Evolutionary conservation across 257 asterid species (phyloP).

Genomic region (Solanum corneliomulleri): DNA sequence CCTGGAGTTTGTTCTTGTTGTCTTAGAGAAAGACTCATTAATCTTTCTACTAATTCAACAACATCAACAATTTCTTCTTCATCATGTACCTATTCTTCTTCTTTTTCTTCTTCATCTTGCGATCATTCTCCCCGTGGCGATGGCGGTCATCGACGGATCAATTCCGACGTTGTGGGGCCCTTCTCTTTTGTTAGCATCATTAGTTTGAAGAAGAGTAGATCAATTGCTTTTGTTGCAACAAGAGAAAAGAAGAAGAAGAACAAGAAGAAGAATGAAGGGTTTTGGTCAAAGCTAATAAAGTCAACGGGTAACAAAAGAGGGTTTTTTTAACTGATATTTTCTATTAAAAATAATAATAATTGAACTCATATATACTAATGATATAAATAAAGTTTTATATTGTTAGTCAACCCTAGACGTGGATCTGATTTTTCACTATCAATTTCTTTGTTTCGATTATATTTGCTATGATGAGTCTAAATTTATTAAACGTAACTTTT

Average conservation of each 20-base stretch:
- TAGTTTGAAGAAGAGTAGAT: conserved; percentile 42
- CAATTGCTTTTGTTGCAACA: conserved; percentile 29
- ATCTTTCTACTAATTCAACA: conserved; percentile 5
- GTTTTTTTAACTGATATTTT: background rate
- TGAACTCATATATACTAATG: too few species aligned
- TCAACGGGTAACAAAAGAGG: background rate
- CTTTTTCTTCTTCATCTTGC: conserved; percentile 9
- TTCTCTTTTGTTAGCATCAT: conserved; percentile 7
- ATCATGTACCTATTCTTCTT: background rate
- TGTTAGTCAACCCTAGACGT: too few species aligned
- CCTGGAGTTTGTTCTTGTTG: conserved; percentile 62
- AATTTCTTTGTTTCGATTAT: too few species aligned
- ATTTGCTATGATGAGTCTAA: too few species aligned
- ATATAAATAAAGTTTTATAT: too few species aligned
- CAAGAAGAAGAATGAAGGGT: background rate
- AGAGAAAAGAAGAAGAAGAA: background rate
- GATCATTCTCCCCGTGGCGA: conserved; percentile 15
- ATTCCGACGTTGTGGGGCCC: conserved; percentile 22
- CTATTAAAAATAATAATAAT: background rate
- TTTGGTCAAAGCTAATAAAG: background rate
- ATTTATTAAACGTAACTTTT: too few species aligned
- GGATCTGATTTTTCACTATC: too few species aligned
- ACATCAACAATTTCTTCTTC: background rate
- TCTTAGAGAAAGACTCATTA: conserved; percentile 35
- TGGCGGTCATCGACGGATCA: conserved; percentile 21